Base-by-base conservation (phyloP, 2,329 filamentous ascomycete species). In the Endothia cerciana region DNA sequence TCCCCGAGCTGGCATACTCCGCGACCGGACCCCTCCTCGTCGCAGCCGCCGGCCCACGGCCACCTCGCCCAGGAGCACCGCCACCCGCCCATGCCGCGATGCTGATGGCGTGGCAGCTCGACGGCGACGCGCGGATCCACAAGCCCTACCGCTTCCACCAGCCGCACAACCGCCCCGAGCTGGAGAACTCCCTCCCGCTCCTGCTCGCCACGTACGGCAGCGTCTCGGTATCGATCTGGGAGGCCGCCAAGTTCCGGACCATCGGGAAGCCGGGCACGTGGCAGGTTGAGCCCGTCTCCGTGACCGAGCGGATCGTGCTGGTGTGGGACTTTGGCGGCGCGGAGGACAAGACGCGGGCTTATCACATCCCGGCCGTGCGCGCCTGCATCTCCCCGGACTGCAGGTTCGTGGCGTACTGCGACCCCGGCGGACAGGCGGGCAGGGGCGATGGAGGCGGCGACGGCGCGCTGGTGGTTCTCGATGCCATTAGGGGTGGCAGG, bases 361-460 rank as follows among this genome's bases (percentile, higher is more conserved):
- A 78, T 68, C 70, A 71, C n/a, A 80, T 80, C 51, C 78, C 78
- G 10, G 79, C 80, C 51, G 74, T 75, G 30, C 72, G 71, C 2
- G 74, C 76, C 2, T 79, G 77, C 65, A 72, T 80, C 49, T 79
- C 77, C 4, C 78, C 78, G 0, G 78, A 80, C 69, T 80, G 78
- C 62, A 74, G 78, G 6, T 78, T 75, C 51, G 75, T 80, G 25
- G 78, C 77, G 0, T 80, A 79, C 68, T 79, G 78, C 69, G 73
- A 80, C 56, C 72, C 75, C 1, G 73, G 72, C 19, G 76, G n/a
- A n/a, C n/a, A n/a, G n/a, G 75, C 8, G 72, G 75, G 4, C 73
- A n/a, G n/a, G n/a, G n/a, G n/a, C n/a, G n/a, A 72, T 4, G 72
- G 73, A 15, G 73, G 73, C 1, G 67, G 77, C 17, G 30, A 33